Base-by-base conservation (phyloP, 164 flowering plant species). In the Vitis rotundifolia region DNA sequence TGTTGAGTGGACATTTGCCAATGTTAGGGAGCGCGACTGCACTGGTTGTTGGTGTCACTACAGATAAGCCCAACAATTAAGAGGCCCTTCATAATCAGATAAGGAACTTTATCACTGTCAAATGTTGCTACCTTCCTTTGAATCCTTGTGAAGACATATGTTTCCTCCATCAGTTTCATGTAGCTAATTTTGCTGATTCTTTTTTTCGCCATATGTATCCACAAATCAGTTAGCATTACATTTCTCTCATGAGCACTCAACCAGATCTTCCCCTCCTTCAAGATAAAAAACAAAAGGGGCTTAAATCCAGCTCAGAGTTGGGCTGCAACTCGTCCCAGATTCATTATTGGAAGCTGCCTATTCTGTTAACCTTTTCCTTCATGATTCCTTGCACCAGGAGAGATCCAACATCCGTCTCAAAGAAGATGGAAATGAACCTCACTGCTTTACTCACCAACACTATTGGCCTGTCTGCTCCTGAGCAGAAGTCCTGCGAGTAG, bases 41-140 rank as follows among this genome's bases (percentile, higher is more conserved):
- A 59, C 87, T 84, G 78, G 82, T 79, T 18, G 85, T 72, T 37
- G 88, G 79, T 68, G 93, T 88, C 72, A 82, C 90, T n/a, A 88
- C 62, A 18, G 87, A 58, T 88, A 88, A 67, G 87, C 84, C 96
- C 93, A 91, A 69, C 84, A 77, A 18, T 86, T 82, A 0, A 86
- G 86, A 66, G 90, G 83, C 29, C 84, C 86, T 71, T 64, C 82
- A 9, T 58, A 19, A 69, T 61, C 78, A 88, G 63, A 44, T 80
- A 74, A 18, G 82, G 78, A 61, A 90, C 82, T 49, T 63, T 58
- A n/a, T 68, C 64, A 63, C 78, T 81, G 64, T 90, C 90, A 71
- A 90, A 87, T 47, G 74, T 80, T 9, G 12, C 47, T 3, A 88
- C 81, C n/a, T n/a, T 52, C 91, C 88, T 6, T 53, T 59, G 63